Evolutionary conservation across 2,329 filamentous ascomycete species (phyloP), one percentile per base, ranked within the genome.

Genomic region (Penicillium polonicum): DNA sequence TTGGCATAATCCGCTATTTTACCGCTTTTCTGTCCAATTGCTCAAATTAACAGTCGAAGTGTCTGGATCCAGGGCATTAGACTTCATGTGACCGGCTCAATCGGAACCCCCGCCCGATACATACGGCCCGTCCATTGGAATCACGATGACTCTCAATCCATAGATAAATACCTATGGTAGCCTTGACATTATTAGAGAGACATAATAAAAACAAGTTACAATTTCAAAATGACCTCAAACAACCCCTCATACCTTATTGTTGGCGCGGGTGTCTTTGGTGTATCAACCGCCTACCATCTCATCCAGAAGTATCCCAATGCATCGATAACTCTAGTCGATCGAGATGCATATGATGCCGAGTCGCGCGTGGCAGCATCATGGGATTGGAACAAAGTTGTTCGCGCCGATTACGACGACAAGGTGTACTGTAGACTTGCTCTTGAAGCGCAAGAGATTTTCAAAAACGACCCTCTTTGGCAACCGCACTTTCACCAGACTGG

Each of bases 401-500:
- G 67, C 27, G 67, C 67, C 19, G 67, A 70, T 51, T 70, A 70
- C 53, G 67, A 70, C 42, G 67, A 70, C 51, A 70, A 68, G 33
- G 42, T 69, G 19, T 70, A 70, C 33, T 68, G 66, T 52, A 55
- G 46, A 55, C 50, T 70, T 10, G 67, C 67, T 29, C 65, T 70
- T 10, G 67, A 70, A 31, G 66, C 67, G 0, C 67, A 70, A 36
- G 67, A 70, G 15, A 69, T 74, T 17, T 74, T 72, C 64, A 71
- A 72, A 60, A 78, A 78, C 0, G 65, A 70, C 55, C 67, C 67
- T 2, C 62, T 69, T 5, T 69, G 67, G 67, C 61, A 68, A 48
- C 67, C 67, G 1, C 78, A 78, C 66, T 82, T 81, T 67, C 80
- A 82, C 66, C 72, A 82, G 66, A 81, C 78, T 1, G 80, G 80